phyloP scores from a whole-genome alignment of 768 basidiomycete species.

The Hygrophorus russula region DNA sequence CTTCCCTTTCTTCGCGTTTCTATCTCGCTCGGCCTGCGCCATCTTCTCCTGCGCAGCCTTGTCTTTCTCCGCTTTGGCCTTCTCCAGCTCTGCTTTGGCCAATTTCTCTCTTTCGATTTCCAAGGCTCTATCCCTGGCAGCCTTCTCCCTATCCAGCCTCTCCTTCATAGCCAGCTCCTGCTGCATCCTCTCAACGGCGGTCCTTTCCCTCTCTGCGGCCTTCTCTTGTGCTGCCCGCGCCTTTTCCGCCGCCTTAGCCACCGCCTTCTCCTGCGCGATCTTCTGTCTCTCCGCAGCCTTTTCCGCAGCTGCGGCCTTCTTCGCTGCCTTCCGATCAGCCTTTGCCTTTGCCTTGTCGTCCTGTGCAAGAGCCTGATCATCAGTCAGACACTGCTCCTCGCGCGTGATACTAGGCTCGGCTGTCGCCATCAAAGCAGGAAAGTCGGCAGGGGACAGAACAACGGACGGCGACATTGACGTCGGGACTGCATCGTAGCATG shows the following conservation, averaged over 20 bases:
- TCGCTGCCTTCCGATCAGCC: slow-evolving; percentile 50
- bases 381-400: slow-evolving; percentile 20
- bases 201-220: slow-evolving; percentile 40
- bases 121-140: slow-evolving; percentile 27
- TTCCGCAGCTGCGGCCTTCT: slow-evolving; percentile 51
- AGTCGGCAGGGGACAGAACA: slow-evolving; percentile 58
- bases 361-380: slow-evolving; percentile 18
- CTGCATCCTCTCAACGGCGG: slow-evolving; percentile 24
- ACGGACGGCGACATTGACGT: slow-evolving; percentile 29
- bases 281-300: slow-evolving; percentile 52
- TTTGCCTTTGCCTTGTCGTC: slow-evolving; percentile 39
- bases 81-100: slow-evolving; percentile 24
- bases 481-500: slow-evolving; percentile 26
- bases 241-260: slow-evolving; percentile 41
- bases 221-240: slow-evolving; percentile 43
- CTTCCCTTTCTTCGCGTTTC: slow-evolving; percentile 1
- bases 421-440: slow-evolving; percentile 51
- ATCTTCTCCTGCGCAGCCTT: slow-evolving; percentile 10
- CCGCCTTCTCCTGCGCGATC: slow-evolving; percentile 46
- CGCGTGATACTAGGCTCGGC: slow-evolving; percentile 20
- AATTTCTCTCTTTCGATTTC: slow-evolving; percentile 23
- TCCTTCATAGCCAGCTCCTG: slow-evolving; percentile 29
- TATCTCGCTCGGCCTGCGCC: slow-evolving; percentile 8
- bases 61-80: slow-evolving; percentile 17
- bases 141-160: slow-evolving; percentile 23